Evolutionary conservation across 306 rosid genomes (phyloP).

Genomic region (Acacia crassicarpa): DNA sequence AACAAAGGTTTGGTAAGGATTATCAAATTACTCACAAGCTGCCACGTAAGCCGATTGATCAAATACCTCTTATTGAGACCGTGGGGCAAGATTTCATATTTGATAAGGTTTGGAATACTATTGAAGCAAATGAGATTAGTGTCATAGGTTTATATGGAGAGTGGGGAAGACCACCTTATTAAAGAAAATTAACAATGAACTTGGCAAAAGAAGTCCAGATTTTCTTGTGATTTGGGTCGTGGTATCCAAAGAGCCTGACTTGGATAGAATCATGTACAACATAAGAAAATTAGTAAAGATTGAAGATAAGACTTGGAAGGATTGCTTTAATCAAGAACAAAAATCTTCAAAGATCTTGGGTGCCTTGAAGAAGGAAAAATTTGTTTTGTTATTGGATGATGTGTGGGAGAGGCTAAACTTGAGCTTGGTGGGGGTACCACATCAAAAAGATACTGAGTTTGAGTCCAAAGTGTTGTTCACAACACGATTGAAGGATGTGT

Average conservation of each 20-base stretch:
- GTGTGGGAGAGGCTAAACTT: slow-evolving; percentile 31
- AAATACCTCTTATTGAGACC: neutral
- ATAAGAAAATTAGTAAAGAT: neutral
- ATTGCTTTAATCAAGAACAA: neutral
- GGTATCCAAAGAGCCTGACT: too few species aligned
- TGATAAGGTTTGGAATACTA: too few species aligned
- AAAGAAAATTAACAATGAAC: neutral
- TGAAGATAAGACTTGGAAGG: neutral
- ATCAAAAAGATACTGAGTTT: neutral
- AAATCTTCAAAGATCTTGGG: neutral
- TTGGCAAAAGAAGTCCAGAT: too few species aligned
- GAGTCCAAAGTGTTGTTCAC: slow-evolving; percentile 36
- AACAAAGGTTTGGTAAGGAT: neutral
- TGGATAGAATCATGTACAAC: too few species aligned
- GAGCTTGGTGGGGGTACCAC: slow-evolving; percentile 12
- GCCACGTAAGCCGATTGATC: neutral
- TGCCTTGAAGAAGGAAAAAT: neutral
- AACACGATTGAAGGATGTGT: slow-evolving; percentile 28
- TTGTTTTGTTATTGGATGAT: slow-evolving; percentile 39
- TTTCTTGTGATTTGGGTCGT: too few species aligned
- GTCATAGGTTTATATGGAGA: too few species aligned
- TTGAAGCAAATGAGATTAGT: too few species aligned
- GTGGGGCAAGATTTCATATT: slow-evolving; percentile 5
- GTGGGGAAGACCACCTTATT: too few species aligned
- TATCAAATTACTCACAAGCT: neutral